Evolutionary conservation across 1,139 yeast genomes (phyloP).

Genomic region (Yueomyces sp.): DNA sequence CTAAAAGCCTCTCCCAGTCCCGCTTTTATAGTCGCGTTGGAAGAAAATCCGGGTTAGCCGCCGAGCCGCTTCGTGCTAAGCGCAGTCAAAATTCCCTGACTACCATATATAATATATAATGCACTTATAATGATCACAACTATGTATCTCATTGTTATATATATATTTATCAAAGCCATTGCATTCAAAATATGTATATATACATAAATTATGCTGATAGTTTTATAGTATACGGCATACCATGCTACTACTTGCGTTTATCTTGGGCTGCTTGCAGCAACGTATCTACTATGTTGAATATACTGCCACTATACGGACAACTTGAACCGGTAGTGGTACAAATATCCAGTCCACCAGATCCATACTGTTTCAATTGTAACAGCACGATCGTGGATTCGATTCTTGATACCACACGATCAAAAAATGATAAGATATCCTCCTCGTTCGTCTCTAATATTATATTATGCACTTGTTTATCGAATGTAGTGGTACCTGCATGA

Average conservation of each 20-base stretch:
- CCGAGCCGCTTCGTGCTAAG: too few species aligned
- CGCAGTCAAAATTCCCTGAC: too few species aligned
- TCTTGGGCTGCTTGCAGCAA: not conserved
- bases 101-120: too few species aligned
- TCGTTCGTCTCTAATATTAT: slow-evolving; percentile 9
- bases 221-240: too few species aligned
- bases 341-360: not conserved
- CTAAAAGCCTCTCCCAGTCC: not conserved
- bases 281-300: not conserved
- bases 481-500: not conserved
- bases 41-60: too few species aligned
- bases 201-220: too few species aligned
- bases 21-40: too few species aligned
- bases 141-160: too few species aligned
- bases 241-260: too few species aligned
- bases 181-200: too few species aligned
- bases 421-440: slow-evolving; percentile 17
- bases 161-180: too few species aligned
- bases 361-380: slow-evolving; percentile 16
- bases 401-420: slow-evolving; percentile 22
- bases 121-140: too few species aligned
- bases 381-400: slow-evolving; percentile 17
- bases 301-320: not conserved
- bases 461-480: not conserved
- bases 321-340: not conserved